phyloP scores from a whole-genome alignment of 306 rosid species.

The Fagus sylvatica region DNA sequence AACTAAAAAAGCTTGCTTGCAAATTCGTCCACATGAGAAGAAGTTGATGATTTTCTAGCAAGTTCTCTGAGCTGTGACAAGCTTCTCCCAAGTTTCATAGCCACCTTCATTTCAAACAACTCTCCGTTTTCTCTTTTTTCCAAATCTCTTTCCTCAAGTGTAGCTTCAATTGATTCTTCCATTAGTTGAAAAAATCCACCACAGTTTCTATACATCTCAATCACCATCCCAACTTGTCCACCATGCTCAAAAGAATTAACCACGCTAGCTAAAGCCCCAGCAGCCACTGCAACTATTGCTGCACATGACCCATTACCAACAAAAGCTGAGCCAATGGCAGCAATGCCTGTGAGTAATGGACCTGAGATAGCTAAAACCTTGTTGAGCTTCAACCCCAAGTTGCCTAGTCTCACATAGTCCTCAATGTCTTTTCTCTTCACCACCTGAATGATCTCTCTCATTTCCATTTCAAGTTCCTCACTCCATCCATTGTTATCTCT shows the following conservation, averaged over 20 bases:
- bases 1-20: conserved; percentile 60
- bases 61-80: conserved; percentile 50
- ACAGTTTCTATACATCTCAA: conserved; percentile 63
- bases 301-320: conserved; percentile 38
- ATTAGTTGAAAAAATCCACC: conserved; percentile 53
- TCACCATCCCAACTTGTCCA: conserved; percentile 72
- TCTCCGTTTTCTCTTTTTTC: conserved; percentile 68
- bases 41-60: conserved; percentile 48
- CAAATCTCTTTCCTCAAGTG: conserved; percentile 46
- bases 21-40: conserved; percentile 51
- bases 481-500: conserved; percentile 85
- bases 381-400: conserved; percentile 51
- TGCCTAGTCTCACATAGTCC: conserved; percentile 72
- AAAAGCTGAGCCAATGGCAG: conserved; percentile 54
- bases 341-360: conserved; percentile 69
- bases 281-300: conserved; percentile 40
- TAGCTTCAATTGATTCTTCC: conserved; percentile 44
- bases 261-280: conserved; percentile 54
- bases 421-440: conserved; percentile 54
- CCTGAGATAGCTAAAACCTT: conserved; percentile 63
- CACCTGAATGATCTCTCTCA: conserved; percentile 57
- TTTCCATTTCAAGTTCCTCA: conserved; percentile 46
- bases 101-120: conserved; percentile 59
- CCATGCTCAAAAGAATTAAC: conserved; percentile 63
- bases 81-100: conserved; percentile 68